These are phyloP conservation scores for Syzygium malaccense DNA, from an alignment of 441 rosid genomes.

Conservation along the genomic window DNA sequence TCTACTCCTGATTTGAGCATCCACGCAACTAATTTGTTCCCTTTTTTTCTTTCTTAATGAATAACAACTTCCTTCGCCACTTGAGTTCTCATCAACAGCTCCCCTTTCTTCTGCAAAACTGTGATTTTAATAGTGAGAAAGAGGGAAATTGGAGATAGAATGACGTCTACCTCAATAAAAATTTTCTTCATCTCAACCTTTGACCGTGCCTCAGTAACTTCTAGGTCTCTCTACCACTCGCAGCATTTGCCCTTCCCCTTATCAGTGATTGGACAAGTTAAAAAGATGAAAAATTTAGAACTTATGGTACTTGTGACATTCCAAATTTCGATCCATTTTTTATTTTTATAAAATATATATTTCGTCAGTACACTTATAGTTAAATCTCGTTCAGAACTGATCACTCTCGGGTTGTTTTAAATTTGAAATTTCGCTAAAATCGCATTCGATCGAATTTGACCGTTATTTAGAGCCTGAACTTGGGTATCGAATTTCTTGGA, in stretches of 20 bases:
- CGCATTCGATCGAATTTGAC: too few species aligned
- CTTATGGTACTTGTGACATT: not conserved
- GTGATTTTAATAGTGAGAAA: not conserved
- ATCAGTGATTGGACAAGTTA: not conserved
- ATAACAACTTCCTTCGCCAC: not conserved
- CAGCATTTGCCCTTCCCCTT: not conserved
- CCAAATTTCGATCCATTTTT: too few species aligned
- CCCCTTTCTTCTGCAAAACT: not conserved
- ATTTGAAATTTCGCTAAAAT: too few species aligned
- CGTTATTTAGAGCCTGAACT: too few species aligned
- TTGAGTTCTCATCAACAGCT: not conserved
- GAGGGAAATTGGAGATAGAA: not conserved
- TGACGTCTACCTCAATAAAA: too few species aligned
- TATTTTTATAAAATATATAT: too few species aligned
- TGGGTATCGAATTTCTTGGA: too few species aligned
- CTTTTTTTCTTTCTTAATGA: not conserved
- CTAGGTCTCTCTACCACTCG: not conserved
- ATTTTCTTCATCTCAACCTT: not conserved
- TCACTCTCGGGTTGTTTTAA: too few species aligned
- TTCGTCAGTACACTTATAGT: too few species aligned
- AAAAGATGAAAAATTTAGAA: not conserved
- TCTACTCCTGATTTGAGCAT: not conserved
- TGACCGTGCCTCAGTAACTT: not conserved
- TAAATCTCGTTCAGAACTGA: too few species aligned
- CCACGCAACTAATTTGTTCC: not conserved